phyloP scores from a whole-genome alignment of 1,284 basidiomycete genomes.

The Hymenochaete sp. region DNA sequence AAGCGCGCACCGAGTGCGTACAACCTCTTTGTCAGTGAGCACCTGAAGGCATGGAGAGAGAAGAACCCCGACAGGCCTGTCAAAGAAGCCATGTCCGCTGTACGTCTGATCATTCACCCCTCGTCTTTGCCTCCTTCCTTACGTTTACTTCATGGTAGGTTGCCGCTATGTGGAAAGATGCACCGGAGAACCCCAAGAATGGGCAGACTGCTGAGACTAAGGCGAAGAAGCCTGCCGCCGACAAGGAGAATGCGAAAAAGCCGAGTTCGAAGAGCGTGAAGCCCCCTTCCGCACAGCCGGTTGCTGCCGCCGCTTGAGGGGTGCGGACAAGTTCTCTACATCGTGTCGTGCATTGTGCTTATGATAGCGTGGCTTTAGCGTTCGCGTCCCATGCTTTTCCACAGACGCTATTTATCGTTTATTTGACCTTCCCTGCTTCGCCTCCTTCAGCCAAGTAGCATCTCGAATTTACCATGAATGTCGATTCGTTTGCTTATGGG shows the following conservation, averaged over 20 bases:
- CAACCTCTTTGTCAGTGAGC: conserved; percentile 42
- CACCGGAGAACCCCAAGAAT: conserved; percentile 51
- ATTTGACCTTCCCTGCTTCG: no score
- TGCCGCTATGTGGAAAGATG: conserved; percentile 42
- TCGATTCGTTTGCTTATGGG: no score
- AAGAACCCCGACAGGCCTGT: conserved; percentile 38
- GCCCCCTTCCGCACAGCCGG: no score
- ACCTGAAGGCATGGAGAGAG: conserved; percentile 46
- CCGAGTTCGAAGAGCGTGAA: no score
- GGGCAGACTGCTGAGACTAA: conserved; percentile 35
- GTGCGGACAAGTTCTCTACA: no score
- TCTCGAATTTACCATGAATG: no score
- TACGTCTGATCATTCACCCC: conserved; percentile 22
- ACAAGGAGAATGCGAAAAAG: conserved; percentile 22
- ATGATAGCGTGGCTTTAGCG: no score
- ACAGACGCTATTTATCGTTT: no score
- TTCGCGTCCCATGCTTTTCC: no score
- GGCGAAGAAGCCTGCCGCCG: conserved; percentile 25
- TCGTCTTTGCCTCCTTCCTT: background rate
- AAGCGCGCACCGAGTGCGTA: conserved; percentile 49
- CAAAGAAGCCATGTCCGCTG: conserved; percentile 47
- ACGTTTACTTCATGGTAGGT: conserved; percentile 31
- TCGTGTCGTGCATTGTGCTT: no score
- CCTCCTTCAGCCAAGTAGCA: no score
- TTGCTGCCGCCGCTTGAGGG: no score